Evolutionary conservation across 768 basidiomycete species (phyloP), one percentile per base, ranked within the genome.

Genomic region (Cantharellus cinnabarinus): DNA sequence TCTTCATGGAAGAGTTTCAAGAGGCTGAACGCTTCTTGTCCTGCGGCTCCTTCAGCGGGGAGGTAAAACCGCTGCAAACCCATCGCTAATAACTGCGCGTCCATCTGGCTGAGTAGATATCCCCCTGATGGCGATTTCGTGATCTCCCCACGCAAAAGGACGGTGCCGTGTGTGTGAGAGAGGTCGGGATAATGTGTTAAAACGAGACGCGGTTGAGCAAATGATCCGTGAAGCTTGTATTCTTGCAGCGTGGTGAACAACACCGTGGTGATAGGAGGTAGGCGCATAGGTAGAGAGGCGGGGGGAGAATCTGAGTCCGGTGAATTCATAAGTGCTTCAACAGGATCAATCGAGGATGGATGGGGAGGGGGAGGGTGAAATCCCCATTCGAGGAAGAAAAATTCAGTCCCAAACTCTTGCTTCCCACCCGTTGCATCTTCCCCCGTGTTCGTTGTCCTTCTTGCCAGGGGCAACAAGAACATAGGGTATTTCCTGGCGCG

Each of bases 241-340:
- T 97, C 94, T 64, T 85, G 83, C 50, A 98, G 75, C 2, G 93
- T 87, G 0, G 95, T 91, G 73, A 94, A 94, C 41, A 98, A 75
- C 57, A 94, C 76, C 0, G 90, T 91, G 3, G 90, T 62, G 35
- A 65, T 66, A 42, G 63, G 62, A 50, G 64, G 51, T 15, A 56
- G 62, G 2, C 71, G 72, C 57, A 72, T 74, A 14, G 79, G 77
- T 63, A 79, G 61, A 3, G 72, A 67, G 61, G 71, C 68, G 51
- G 71, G 63, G 67, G 80, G 79, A 64, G 63, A 4, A 72, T 71
- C 65, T 81, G 53, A 40, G 34, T 4, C 42, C 52, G 7, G 7
- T 37, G 52, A 54, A 7, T 10, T 7, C 52, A 54, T 14, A 54
- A 37, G 52, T 7, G 52, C 52, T 10, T 10, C 52, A 10, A 54